These are phyloP conservation scores for Puccinia triticina DNA, from an alignment of 1,284 basidiomycete species.

Conservation along the genomic window DNA sequence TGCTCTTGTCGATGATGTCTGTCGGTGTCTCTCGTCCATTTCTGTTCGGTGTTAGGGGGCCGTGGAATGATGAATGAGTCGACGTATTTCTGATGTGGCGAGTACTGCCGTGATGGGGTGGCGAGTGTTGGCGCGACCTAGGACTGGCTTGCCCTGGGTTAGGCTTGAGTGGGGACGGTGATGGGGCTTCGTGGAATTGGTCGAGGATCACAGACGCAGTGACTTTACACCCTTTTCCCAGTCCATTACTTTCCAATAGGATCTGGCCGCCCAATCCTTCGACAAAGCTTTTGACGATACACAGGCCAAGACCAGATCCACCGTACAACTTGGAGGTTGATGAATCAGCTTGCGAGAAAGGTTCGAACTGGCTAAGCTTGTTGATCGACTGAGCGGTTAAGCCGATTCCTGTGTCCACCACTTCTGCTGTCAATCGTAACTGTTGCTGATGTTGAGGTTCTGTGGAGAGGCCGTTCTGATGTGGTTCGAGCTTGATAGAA, in stretches of 20 bases:
- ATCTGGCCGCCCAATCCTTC: slow-evolving; percentile 59
- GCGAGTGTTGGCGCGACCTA: not conserved
- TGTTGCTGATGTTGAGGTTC: not conserved
- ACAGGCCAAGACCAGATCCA: slow-evolving; percentile 54
- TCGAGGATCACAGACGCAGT: slow-evolving; percentile 40
- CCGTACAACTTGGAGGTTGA: slow-evolving; percentile 30
- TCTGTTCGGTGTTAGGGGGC: too few relatives aligned
- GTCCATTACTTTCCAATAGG: slow-evolving; percentile 57
- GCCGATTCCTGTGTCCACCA: slow-evolving; percentile 32
- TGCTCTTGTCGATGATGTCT: slow-evolving; percentile 18
- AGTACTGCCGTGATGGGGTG: not conserved
- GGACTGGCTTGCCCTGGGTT: not conserved
- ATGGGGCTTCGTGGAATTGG: not conserved
- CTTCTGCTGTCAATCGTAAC: slow-evolving; percentile 25
- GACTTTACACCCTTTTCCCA: slow-evolving; percentile 57
- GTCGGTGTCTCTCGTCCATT: not conserved
- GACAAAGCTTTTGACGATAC: slow-evolving; percentile 59
- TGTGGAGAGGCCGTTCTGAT: not conserved
- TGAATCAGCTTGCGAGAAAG: slow-evolving; percentile 37
- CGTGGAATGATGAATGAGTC: not conserved
- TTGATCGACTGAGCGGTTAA: not conserved
- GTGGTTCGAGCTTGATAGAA: slow-evolving; percentile 14
- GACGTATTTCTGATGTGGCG: slow-evolving; percentile 6
- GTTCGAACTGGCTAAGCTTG: slow-evolving; percentile 19
- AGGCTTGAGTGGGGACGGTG: not conserved